Conservation (phyloP, 164 flowering plant genomes). For the Cinnamomum chago region DNA sequence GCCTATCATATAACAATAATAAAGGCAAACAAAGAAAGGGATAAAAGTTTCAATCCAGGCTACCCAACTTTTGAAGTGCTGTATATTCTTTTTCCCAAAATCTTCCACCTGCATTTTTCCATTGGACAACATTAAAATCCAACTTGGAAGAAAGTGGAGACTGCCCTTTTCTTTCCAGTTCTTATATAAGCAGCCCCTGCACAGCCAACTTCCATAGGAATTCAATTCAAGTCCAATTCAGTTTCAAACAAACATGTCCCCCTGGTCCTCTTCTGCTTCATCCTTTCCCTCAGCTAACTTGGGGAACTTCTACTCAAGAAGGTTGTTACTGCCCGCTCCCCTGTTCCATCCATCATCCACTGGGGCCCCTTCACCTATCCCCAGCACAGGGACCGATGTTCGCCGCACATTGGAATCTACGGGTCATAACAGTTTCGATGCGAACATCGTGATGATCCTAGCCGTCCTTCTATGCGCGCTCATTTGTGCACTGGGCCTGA, state of each 20-base stretch:
- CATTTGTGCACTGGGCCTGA: conserved; percentile 75
- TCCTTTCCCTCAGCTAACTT: neutral
- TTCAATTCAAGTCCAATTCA: neutral
- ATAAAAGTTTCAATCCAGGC: too few relatives aligned
- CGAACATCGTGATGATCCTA: conserved; percentile 76
- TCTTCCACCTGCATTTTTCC: neutral
- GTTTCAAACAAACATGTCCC: neutral
- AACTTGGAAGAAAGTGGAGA: neutral
- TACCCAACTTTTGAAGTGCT: neutral
- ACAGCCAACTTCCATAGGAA: neutral
- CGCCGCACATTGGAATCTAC: neutral
- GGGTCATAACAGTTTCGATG: conserved; percentile 44
- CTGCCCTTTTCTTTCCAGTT: neutral
- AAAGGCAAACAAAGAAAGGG: neutral
- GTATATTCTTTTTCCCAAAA: neutral
- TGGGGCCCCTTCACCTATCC: conserved; percentile 21
- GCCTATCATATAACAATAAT: neutral
- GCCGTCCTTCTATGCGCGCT: conserved; percentile 82
- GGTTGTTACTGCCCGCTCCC: conserved; percentile 35
- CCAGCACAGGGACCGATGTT: conserved; percentile 3
- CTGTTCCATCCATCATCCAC: conserved; percentile 15
- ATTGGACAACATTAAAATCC: neutral
- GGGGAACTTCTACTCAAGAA: conserved; percentile 12
- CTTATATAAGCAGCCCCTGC: neutral
- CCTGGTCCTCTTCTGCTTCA: neutral